Percentiles rank a stretch among this genome's conserved stretches.
Evolutionary conservation across 768 basidiomycete genomes (phyloP).

Genomic region (Mycena haematopus): DNA sequence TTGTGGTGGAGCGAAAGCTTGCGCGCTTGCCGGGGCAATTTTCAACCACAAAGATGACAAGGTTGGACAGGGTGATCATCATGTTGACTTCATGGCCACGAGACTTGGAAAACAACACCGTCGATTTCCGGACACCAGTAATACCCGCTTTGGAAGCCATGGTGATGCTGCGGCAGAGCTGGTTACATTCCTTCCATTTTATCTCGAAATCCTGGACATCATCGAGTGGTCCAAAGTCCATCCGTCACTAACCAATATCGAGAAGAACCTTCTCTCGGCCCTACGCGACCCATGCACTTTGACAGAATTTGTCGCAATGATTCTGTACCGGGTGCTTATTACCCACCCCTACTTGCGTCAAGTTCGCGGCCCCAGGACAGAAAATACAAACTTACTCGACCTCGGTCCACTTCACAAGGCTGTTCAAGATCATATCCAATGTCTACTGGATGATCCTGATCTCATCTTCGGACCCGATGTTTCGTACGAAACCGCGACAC

Average conservation of each 20-base stretch:
- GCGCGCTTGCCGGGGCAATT: too few relatives aligned
- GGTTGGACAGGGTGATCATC: too few relatives aligned
- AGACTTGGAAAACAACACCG: background rate
- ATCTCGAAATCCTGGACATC: slow-evolving; percentile 21
- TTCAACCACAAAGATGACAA: too few relatives aligned
- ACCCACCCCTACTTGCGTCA: slow-evolving; percentile 30
- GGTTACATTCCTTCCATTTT: background rate
- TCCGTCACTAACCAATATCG: slow-evolving; percentile 28
- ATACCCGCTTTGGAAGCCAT: background rate
- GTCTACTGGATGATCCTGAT: slow-evolving; percentile 27
- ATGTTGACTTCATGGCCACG: too few relatives aligned
- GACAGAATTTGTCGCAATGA: slow-evolving; percentile 27
- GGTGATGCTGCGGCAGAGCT: slow-evolving; percentile 11
- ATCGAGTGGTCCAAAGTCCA: slow-evolving; percentile 28
- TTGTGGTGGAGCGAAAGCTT: too few relatives aligned
- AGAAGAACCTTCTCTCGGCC: slow-evolving; percentile 29
- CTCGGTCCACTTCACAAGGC: background rate
- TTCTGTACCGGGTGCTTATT: slow-evolving; percentile 22
- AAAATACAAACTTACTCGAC: background rate
- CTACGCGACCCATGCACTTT: slow-evolving; percentile 28
- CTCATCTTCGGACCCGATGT: background rate
- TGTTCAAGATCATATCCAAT: background rate
- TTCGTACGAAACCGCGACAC: background rate
- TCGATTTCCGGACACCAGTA: background rate
- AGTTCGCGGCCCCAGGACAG: background rate